Evolutionary conservation across 352 stramenopile species (phyloP).

Genomic region (Phytophthora rubi): DNA sequence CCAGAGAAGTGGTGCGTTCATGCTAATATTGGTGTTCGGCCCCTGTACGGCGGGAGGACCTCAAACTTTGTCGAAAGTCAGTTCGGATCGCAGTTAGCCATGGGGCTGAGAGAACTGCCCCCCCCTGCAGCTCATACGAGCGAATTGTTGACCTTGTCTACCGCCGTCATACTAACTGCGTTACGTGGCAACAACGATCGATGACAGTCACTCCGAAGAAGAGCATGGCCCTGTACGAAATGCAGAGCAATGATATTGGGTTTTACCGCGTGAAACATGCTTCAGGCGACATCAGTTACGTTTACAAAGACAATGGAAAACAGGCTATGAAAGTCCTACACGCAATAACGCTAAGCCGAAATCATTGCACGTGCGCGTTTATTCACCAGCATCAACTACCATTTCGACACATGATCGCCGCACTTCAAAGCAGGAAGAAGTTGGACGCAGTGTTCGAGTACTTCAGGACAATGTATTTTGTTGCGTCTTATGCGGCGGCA

Average conservation of each 20-base stretch:
- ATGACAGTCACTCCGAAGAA: not conserved
- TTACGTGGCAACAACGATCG: not conserved
- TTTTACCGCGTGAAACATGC: not conserved
- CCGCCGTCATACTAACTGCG: not conserved
- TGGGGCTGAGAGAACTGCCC: not conserved
- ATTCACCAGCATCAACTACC: not conserved
- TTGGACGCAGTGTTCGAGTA: not conserved
- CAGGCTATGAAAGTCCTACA: not conserved
- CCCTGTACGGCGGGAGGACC: constrained; percentile 14
- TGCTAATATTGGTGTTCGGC: not conserved
- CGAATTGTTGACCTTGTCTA: constrained; percentile 1
- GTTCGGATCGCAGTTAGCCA: constrained; percentile 1
- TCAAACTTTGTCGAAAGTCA: constrained; percentile 18
- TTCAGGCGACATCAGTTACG: not conserved
- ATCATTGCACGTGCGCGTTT: not conserved
- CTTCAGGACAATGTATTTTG: not conserved
- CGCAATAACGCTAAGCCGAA: not conserved
- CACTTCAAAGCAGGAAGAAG: not conserved
- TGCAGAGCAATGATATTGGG: not conserved
- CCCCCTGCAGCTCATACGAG: constrained; percentile 4
- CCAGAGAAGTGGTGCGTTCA: not conserved
- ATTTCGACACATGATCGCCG: not conserved
- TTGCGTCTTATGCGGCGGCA: not conserved
- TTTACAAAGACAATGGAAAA: not conserved
- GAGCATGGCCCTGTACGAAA: not conserved